Evolutionary conservation across 805 yeast genomes (phyloP), one percentile per base, ranked within the genome.

Genomic region (Candida silvicultrix): DNA sequence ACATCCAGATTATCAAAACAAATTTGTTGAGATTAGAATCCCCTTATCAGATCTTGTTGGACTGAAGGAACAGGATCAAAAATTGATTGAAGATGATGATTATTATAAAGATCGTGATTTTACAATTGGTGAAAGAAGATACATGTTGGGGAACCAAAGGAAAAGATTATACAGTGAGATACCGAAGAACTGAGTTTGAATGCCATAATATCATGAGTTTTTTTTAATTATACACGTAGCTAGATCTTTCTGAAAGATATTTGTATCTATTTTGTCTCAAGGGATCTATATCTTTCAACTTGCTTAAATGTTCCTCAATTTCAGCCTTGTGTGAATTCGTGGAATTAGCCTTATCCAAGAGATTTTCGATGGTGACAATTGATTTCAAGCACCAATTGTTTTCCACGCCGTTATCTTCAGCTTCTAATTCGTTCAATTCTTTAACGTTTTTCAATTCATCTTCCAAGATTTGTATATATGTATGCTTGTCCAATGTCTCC

Each of bases 351-450:
- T 52, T 46, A 48, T 59, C 51, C 51, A 61, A 47, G 57, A 63
- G 54, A 5, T 58, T 53, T 22, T 75, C 70, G 36, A 80, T 65
- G 22, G 73, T 70, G 29, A 83, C 62, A 19, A 80, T 67, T 12
- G 77, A 69, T 55, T 86, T 84, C 49, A 87, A 63, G 57, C 97
- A 89, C 92, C 96, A 85, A 41, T 72, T 73, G 57, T 83, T 81
- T 47, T 81, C 87, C 44, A 58, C 61, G 0, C 77, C 81, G 50
- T 69, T 72, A 56, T 88, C 89, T 7, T 80, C 87, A 31, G 73
- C 69, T 57, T 94, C 98, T 41, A 87, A 73, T 32, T 76, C 81
- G 55, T 85, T 81, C 44, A 90, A 71, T 49, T 85, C 89, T 7
- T 71, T 58, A 8, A 89, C 70, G 19, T 71, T 70, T 2, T 56